Evolutionary conservation across 306 rosid species (phyloP), one percentile per base, ranked within the genome.

Genomic region (Corylus americana): DNA sequence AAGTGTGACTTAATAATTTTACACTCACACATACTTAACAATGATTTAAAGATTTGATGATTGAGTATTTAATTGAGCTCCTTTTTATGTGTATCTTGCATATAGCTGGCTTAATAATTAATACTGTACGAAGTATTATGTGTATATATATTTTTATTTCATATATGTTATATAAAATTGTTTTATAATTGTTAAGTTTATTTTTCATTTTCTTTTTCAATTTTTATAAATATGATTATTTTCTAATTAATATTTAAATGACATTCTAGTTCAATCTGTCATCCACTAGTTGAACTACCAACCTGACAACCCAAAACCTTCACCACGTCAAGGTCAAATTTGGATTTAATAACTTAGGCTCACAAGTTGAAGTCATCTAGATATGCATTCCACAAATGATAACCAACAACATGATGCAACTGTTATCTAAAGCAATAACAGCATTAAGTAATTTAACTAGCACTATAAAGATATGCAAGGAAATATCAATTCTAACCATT

Each of bases 401-500:
- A 37, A 58, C 11, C 31, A 20, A 58, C 35, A 58, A 58, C 8
- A 58, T 58, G 66, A 58, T 58, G 9, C 35, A 58, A 64, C 47
- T 16, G 35, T 16, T 37, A 31, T 64, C 70, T 16, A 64, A 35
- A 64, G 70, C 70, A 64, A 16, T 37, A 64, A 39, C 45, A 14
- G 25, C 22, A 25, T 27, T 42, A 29, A 35, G 16, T 64, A 64
- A 64, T 64, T 64, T 35, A 7, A 64, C 20, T 37, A 35, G 47
- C 45, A 5, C 22, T 14, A 63, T 63, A 35, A 63, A 16, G 22
- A 35, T 29, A 58, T 29, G 45, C 70, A 64, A 16, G 45, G 11
- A 69, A 37, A 79, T 7, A 35, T 29, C 49, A 22, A 0, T 79
- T 22, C 55, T 53, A 70, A 70, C n/a, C 18, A 62, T 50, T 82